These are phyloP conservation scores for Darksidea phi DNA, from an alignment of 495 filamentous ascomycete genomes.

Conservation along the genomic window DNA sequence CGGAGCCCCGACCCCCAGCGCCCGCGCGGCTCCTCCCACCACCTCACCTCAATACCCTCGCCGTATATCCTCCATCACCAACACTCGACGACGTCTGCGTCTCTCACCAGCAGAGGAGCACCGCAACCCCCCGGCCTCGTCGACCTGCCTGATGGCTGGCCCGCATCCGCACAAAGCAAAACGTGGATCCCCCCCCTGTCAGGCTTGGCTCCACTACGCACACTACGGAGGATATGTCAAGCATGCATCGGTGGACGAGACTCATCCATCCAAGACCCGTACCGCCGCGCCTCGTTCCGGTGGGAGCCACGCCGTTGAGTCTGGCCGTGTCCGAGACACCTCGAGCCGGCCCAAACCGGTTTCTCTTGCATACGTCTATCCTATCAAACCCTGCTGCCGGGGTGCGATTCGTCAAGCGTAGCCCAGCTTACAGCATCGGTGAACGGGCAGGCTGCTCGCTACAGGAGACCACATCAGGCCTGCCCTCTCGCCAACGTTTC, in stretches of 20 bases:
- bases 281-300: background rate
- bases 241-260: constrained; percentile 18
- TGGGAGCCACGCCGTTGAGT: background rate
- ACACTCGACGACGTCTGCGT: too few relatives aligned
- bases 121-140: too few relatives aligned
- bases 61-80: too few relatives aligned
- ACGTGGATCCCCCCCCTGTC: constrained; percentile 16
- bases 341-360: background rate
- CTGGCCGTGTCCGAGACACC: background rate
- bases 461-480: constrained; percentile 2
- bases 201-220: constrained; percentile 26
- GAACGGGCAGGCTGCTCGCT: constrained; percentile 8
- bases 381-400: background rate
- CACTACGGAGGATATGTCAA: constrained; percentile 27
- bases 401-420: background rate
- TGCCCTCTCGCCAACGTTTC: too few relatives aligned
- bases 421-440: background rate
- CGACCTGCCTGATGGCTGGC: background rate
- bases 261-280: constrained; percentile 14
- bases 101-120: background rate
- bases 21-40: too few relatives aligned
- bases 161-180: background rate
- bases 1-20: too few relatives aligned
- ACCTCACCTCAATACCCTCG: too few relatives aligned
- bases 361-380: background rate